These are phyloP conservation scores for Melocanna baccifera DNA, from an alignment of 176 grass and related monocot genomes.

Conservation along the genomic window DNA sequence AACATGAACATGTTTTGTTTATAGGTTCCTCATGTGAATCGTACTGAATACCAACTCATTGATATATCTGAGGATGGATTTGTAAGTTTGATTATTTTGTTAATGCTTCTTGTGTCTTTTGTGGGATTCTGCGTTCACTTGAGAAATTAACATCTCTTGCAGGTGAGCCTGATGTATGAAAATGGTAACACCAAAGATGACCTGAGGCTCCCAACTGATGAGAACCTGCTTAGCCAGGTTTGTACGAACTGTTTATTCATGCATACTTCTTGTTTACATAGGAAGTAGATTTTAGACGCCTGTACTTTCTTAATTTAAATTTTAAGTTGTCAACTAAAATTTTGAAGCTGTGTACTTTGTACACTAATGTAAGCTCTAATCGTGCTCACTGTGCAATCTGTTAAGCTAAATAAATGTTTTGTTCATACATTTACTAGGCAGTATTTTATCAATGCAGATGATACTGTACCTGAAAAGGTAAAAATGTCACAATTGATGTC, in stretches of 20 bases:
- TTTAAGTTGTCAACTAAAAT: neutral
- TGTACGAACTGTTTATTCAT: neutral
- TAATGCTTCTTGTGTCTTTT: neutral
- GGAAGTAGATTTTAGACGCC: neutral
- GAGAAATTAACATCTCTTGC: neutral
- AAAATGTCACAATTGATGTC: neutral
- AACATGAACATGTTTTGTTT: neutral
- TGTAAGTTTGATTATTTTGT: slow-evolving; percentile 31
- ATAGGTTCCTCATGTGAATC: slow-evolving; percentile 53
- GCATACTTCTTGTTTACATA: neutral
- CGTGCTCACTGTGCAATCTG: neutral
- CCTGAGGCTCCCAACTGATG: slow-evolving; percentile 48
- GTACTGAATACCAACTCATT: slow-evolving; percentile 57
- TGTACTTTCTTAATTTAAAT: too few species aligned
- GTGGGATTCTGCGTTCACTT: neutral
- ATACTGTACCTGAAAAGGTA: slow-evolving; percentile 92
- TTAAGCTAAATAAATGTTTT: slow-evolving; percentile 22
- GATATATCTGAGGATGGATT: slow-evolving; percentile 71
- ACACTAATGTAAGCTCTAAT: neutral
- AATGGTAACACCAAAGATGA: slow-evolving; percentile 58
- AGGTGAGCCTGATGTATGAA: slow-evolving; percentile 53
- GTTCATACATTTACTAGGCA: slow-evolving; percentile 57
- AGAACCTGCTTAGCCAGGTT: slow-evolving; percentile 37
- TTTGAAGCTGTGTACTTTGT: neutral
- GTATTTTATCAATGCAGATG: slow-evolving; percentile 90